A percentile compares a stretch with the other conserved stretches of the same genome.
These are phyloP conservation scores for Lipomyces yamadae DNA, from an alignment of 805 yeast genomes.

Conservation along the genomic window DNA sequence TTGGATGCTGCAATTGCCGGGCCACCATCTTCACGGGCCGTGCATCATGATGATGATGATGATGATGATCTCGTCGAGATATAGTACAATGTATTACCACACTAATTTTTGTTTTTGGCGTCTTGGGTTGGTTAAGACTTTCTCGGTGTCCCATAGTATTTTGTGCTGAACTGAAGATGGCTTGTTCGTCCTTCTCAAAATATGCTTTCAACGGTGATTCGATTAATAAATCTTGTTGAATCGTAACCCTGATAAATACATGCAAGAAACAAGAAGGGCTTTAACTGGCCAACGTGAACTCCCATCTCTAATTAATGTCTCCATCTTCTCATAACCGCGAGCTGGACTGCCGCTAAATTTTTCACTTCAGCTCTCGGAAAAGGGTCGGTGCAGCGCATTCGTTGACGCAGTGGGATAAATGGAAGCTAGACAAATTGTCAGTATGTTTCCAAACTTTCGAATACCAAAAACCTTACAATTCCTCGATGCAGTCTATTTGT, in stretches of 20 bases:
- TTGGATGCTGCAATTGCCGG: constrained; percentile 12
- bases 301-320: neutral
- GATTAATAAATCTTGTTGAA: neutral
- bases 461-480: constrained; percentile 54
- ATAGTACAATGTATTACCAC: neutral
- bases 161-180: neutral
- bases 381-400: constrained; percentile 50
- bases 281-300: neutral
- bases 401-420: constrained; percentile 89
- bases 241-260: neutral
- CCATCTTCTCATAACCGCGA: neutral
- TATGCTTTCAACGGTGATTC: neutral
- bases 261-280: neutral
- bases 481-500: constrained; percentile 84
- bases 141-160: too few species aligned
- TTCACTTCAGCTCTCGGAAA: constrained; percentile 43
- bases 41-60: neutral
- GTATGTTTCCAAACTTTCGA: neutral
- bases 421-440: constrained; percentile 57
- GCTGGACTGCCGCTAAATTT: neutral
- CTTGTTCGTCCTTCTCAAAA: neutral
- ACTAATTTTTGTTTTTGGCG: neutral
- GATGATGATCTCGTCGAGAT: neutral
- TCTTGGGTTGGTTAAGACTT: neutral
- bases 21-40: neutral